Conservation (phyloP, 306 rosid genomes). For the Dalbergia cultrata region DNA sequence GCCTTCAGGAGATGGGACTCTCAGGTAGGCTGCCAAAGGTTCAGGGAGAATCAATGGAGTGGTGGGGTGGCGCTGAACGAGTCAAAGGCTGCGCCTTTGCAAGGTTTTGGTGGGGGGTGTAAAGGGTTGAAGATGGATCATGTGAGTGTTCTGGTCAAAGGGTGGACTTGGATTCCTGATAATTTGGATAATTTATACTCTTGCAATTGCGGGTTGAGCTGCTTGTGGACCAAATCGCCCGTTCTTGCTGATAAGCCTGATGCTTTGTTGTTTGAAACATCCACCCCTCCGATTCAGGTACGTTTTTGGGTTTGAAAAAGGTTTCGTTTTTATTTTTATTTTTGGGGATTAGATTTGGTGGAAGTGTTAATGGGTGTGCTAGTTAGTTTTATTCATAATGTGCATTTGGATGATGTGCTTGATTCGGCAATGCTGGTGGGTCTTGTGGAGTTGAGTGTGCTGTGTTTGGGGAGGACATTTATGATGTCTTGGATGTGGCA, state of each 20-base stretch:
- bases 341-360: slow-evolving; percentile 12
- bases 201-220: slow-evolving; percentile 87
- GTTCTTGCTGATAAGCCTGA: slow-evolving; percentile 97
- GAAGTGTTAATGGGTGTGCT: slow-evolving; percentile 7
- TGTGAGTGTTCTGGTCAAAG: slow-evolving; percentile 81
- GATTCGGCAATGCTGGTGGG: slow-evolving; percentile 16
- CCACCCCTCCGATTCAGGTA: slow-evolving; percentile 86
- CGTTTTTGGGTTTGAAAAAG: not conserved
- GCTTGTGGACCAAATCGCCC: slow-evolving; percentile 93
- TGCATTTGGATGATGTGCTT: slow-evolving; percentile 22
- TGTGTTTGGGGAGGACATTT: not conserved
- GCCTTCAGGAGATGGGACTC: slow-evolving; percentile 88
- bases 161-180: slow-evolving; percentile 99
- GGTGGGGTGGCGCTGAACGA: slow-evolving; percentile 31
- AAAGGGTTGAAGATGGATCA: slow-evolving; percentile 56
- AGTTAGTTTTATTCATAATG: slow-evolving; percentile 3
- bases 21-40: slow-evolving; percentile 71
- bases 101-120: slow-evolving; percentile 55
- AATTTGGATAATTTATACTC: slow-evolving; percentile 86
- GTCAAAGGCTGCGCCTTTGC: slow-evolving; percentile 66
- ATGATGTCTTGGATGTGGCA: slow-evolving; percentile 21
- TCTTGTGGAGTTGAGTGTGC: slow-evolving; percentile 15
- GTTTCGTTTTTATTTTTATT: not conserved
- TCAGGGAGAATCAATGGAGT: slow-evolving; percentile 50
- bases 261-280: slow-evolving; percentile 78